A percentile compares a stretch with the other conserved stretches of the same genome.
Conservation (phyloP, 306 rosid genomes). For the Fragaria vesca region DNA sequence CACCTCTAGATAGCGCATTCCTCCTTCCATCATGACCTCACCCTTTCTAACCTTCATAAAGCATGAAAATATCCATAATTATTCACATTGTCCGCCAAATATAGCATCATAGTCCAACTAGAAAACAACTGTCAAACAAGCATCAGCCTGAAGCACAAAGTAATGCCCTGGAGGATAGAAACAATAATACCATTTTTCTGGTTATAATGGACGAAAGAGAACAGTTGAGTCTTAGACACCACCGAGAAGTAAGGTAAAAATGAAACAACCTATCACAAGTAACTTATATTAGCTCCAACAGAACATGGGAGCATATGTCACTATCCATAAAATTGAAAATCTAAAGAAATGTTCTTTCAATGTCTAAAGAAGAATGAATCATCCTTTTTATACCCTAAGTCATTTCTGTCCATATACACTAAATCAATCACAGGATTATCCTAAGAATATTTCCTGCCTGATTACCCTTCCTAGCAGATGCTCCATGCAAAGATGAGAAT, state of each 20-base stretch:
- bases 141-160: neutral
- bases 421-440: neutral
- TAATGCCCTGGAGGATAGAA: neutral
- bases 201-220: neutral
- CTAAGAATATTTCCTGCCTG: neutral
- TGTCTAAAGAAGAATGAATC: neutral
- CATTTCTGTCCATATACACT: neutral
- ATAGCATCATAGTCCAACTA: neutral
- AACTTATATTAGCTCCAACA: neutral
- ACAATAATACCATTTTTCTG: neutral
- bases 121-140: neutral
- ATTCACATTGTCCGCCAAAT: neutral
- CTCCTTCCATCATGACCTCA: slow-evolving; percentile 52
- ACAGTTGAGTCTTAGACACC: neutral
- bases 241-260: neutral
- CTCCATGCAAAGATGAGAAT: neutral
- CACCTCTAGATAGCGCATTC: slow-evolving; percentile 66
- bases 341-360: neutral
- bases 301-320: neutral
- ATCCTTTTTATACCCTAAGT: neutral
- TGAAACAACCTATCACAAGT: neutral
- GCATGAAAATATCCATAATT: slow-evolving; percentile 14
- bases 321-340: neutral
- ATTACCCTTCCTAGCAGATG: slow-evolving; percentile 2
- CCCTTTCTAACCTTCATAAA: slow-evolving; percentile 57